Conservation (phyloP, 2,329 filamentous ascomycete species). For the Aspergillus fumigatiaffinis region DNA sequence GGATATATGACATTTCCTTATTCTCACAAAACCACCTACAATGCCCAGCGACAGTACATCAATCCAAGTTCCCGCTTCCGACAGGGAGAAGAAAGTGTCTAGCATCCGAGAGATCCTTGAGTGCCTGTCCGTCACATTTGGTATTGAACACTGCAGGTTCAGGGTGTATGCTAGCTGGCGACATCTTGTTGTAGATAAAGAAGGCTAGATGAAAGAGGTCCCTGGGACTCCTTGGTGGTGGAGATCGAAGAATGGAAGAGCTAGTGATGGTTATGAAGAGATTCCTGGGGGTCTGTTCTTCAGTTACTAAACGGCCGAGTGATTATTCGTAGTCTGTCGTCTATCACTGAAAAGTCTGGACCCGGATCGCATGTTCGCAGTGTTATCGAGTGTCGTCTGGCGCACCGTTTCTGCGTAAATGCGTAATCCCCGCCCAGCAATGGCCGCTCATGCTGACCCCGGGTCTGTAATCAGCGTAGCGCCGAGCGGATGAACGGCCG, state of each 20-base stretch:
- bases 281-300: not conserved
- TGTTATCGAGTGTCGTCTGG: not conserved
- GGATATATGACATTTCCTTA: not conserved
- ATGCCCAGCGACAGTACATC: not conserved
- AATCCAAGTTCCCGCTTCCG: not conserved
- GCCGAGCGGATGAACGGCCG: not conserved
- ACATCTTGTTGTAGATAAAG: constrained; percentile 18
- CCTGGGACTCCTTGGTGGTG: not conserved
- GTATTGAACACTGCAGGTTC: constrained; percentile 30
- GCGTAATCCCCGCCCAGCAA: not conserved
- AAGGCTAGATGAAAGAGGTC: not conserved
- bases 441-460: not conserved
- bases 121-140: constrained; percentile 53
- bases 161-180: constrained; percentile 26
- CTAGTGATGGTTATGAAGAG: not conserved
- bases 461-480: not conserved
- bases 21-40: not conserved
- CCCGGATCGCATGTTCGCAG: not conserved
- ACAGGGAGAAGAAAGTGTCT: not conserved
- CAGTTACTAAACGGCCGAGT: not conserved
- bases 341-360: not conserved
- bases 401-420: not conserved
- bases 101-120: constrained; percentile 47
- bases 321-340: not conserved
- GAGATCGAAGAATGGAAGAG: not conserved